A percentile compares a stretch with the other conserved stretches of the same genome.
These are phyloP conservation scores for Tympanopsis confertula DNA, from an alignment of 2,329 filamentous ascomycete genomes.

Conservation along the genomic window DNA sequence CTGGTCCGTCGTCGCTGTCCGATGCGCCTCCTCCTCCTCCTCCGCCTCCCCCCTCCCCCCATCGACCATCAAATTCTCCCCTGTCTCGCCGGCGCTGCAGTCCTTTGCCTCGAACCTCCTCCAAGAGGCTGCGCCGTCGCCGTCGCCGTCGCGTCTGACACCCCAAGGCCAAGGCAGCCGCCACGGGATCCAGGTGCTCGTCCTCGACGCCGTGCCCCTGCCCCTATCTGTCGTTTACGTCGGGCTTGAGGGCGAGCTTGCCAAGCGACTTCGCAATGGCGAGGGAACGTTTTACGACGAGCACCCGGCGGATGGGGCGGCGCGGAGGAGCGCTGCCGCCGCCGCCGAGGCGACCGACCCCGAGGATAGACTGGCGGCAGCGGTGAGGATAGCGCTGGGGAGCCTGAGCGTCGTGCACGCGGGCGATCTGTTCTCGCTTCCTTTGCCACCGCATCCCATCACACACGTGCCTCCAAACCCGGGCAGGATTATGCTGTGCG, in stretches of 20 bases:
- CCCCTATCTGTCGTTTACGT: slow-evolving; percentile 79
- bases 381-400: slow-evolving; percentile 64
- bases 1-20: slow-evolving; percentile 80
- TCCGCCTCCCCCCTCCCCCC: slow-evolving; percentile 51
- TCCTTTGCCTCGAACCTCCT: slow-evolving; percentile 66
- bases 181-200: slow-evolving; percentile 70
- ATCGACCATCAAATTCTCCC: slow-evolving; percentile 70
- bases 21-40: slow-evolving; percentile 8
- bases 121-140: slow-evolving; percentile 54
- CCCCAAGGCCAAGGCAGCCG: slow-evolving; percentile 47
- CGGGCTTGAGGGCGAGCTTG: slow-evolving; percentile 68
- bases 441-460: slow-evolving; percentile 72
- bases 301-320: slow-evolving; percentile 31
- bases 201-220: slow-evolving; percentile 71
- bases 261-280: slow-evolving; percentile 69
- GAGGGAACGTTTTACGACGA: slow-evolving; percentile 71
- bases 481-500: slow-evolving; percentile 78
- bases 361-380: slow-evolving; percentile 49
- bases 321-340: slow-evolving; percentile 19
- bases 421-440: slow-evolving; percentile 68
- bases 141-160: slow-evolving; percentile 16
- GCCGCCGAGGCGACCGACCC: slow-evolving; percentile 19
- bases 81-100: slow-evolving; percentile 62
- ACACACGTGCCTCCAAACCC: slow-evolving; percentile 76
- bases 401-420: slow-evolving; percentile 68